These are phyloP conservation scores for Penicillium sp. DNA, from an alignment of 2,329 filamentous ascomycete genomes.

Conservation along the genomic window DNA sequence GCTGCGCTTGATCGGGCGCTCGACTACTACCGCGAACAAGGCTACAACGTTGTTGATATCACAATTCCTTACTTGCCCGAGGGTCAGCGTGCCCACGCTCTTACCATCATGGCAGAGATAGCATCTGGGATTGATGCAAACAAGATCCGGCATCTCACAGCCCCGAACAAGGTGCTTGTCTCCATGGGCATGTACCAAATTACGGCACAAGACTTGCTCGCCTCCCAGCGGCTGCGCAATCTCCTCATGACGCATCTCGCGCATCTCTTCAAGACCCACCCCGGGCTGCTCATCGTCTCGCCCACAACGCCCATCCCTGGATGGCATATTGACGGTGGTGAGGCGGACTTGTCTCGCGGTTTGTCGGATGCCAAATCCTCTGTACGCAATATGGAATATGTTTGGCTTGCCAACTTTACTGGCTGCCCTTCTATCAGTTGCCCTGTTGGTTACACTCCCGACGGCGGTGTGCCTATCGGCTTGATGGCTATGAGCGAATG, in stretches of 20 bases:
- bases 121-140: slow-evolving; percentile 50
- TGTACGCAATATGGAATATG: slow-evolving; percentile 79
- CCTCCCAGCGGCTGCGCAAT: slow-evolving; percentile 69
- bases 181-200: slow-evolving; percentile 61
- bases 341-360: slow-evolving; percentile 61
- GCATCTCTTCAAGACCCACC: slow-evolving; percentile 65
- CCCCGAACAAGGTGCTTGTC: slow-evolving; percentile 69
- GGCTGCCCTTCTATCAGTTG: slow-evolving; percentile 73
- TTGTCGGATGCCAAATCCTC: slow-evolving; percentile 70
- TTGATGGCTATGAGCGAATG: slow-evolving; percentile 56
- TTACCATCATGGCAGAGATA: slow-evolving; percentile 74
- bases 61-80: slow-evolving; percentile 60
- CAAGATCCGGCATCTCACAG: slow-evolving; percentile 58
- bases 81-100: slow-evolving; percentile 72
- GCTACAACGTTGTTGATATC: slow-evolving; percentile 48
- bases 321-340: slow-evolving; percentile 65
- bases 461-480: slow-evolving; percentile 47
- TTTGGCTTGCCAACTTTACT: slow-evolving; percentile 78
- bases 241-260: slow-evolving; percentile 77
- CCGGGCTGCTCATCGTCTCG: slow-evolving; percentile 73
- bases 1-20: slow-evolving; percentile 62
- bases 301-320: slow-evolving; percentile 75
- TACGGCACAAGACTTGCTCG: slow-evolving; percentile 66
- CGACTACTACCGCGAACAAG: slow-evolving; percentile 48
- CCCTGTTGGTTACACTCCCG: slow-evolving; percentile 68